phyloP scores from a whole-genome alignment of 1,284 basidiomycete species.

The Sphaerobolus stellatus region DNA sequence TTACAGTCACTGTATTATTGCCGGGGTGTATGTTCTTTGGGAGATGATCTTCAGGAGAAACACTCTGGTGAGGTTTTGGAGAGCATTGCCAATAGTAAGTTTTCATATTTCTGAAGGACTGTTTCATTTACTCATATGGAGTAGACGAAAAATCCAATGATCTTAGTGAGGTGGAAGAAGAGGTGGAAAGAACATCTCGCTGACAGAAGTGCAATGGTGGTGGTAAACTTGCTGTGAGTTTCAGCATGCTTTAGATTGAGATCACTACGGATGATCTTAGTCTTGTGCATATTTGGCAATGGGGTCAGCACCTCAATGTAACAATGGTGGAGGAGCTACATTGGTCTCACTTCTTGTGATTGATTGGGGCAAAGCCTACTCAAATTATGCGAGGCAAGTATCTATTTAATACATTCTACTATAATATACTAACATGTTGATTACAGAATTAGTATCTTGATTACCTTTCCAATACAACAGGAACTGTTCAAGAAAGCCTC shows the following conservation, averaged over 20 bases:
- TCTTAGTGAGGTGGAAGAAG: background rate
- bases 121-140: too few species aligned
- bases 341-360: background rate
- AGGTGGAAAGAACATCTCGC: background rate
- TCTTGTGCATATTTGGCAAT: background rate
- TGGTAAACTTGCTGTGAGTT: background rate
- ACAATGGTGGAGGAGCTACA: background rate
- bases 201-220: background rate
- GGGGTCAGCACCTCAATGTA: background rate
- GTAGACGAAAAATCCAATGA: too few species aligned
- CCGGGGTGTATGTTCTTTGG: background rate
- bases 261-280: background rate
- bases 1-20: background rate
- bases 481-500: background rate
- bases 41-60: background rate
- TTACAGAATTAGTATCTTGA: too few species aligned
- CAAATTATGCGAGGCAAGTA: background rate
- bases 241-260: background rate
- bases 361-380: conserved; percentile 1
- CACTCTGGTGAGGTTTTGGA: background rate
- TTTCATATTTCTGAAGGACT: too few species aligned
- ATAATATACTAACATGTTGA: too few species aligned
- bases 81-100: too few species aligned
- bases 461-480: background rate
- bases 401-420: too few species aligned